Base-by-base conservation (phyloP, 2,329 filamentous ascomycete species). In the Ophiosphaerella narmari region DNA sequence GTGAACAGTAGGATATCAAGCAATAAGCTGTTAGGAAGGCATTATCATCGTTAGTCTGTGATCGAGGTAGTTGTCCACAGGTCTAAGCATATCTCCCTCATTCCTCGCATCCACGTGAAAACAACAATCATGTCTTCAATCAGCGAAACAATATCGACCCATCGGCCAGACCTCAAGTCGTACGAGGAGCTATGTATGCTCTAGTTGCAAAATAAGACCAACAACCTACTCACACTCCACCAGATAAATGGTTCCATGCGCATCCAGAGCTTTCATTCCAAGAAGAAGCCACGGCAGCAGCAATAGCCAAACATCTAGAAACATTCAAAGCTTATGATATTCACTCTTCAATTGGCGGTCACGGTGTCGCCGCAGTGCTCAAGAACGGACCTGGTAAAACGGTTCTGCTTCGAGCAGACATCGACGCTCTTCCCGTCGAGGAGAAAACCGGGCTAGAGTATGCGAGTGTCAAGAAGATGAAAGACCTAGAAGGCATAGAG, bases 371-470 rank as follows among this genome's bases (percentile, higher is more conserved):
- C 1, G 85, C 77, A 0, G 73, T 86, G 1, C 71, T 86, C 4
- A 62, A 65, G 42, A 87, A 87, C 59, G 84, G 83, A 0, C 36
- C 63, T 0, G 84, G 84, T 0, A 76, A 76, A 1, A 85, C 77
- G 0, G 68, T 87, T 1, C 74, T 87, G 0, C 73, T 87, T 0
- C 79, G 85, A 2, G 82, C 85, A 0, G 85, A 88, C 48, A 83
- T 86, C 53, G 85, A 88, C 58, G 85, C 77, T 0, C 71, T 87
- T 0, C 84, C 85, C 0, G 73, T 87, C 0, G 59, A 77, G 47
- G 85, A 87, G 64, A 67, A 74, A 16, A 86, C 83, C 0, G 78
- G 76, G 0, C 67, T 87, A 0, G 60, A 72, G 0, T 87, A 86
- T 60, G 79, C 83, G 0, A 85, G 82, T 60, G 79, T 62, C 11